These are phyloP conservation scores for Phytophthora multivora DNA, from an alignment of 352 stramenopile species.

Conservation along the genomic window DNA sequence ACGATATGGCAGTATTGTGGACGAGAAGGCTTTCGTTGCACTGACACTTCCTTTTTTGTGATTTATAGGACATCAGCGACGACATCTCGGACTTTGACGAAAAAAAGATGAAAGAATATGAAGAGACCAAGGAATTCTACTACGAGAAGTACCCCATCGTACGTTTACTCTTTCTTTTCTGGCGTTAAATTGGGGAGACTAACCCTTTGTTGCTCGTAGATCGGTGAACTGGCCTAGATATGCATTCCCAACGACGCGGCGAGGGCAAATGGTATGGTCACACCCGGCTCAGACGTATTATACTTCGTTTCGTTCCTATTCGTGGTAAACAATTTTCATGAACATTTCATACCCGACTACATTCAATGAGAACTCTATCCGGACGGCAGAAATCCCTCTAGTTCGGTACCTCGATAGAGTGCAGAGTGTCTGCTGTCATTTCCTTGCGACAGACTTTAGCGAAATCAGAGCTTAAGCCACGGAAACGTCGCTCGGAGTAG, in stretches of 20 bases:
- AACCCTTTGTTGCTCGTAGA: conserved; percentile 27
- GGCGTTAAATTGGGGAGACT: not conserved
- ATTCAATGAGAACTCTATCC: conserved; percentile 12
- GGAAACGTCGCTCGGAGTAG: conserved; percentile 63
- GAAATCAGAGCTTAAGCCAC: conserved; percentile 64
- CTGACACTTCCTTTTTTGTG: conserved; percentile 1
- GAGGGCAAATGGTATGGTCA: not conserved
- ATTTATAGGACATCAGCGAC: conserved; percentile 69
- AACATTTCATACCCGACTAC: conserved; percentile 7
- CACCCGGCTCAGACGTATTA: not conserved
- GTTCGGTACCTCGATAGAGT: conserved; percentile 53
- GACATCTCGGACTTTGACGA: conserved; percentile 71
- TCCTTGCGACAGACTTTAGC: conserved; percentile 82
- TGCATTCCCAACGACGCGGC: conserved; percentile 1
- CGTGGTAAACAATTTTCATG: conserved; percentile 15
- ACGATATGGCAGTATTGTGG: not conserved
- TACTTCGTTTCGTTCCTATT: conserved; percentile 8
- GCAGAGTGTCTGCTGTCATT: conserved; percentile 55
- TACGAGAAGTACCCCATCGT: conserved; percentile 87
- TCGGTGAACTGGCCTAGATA: conserved; percentile 51
- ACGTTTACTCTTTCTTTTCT: conserved; percentile 24
- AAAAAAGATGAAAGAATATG: conserved; percentile 60
- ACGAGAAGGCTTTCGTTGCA: not conserved
- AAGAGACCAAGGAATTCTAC: conserved; percentile 80
- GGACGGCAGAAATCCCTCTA: conserved; percentile 12